These are phyloP conservation scores for Hygrophorus pudorinus DNA, from an alignment of 768 basidiomycete species.

Conservation along the genomic window DNA sequence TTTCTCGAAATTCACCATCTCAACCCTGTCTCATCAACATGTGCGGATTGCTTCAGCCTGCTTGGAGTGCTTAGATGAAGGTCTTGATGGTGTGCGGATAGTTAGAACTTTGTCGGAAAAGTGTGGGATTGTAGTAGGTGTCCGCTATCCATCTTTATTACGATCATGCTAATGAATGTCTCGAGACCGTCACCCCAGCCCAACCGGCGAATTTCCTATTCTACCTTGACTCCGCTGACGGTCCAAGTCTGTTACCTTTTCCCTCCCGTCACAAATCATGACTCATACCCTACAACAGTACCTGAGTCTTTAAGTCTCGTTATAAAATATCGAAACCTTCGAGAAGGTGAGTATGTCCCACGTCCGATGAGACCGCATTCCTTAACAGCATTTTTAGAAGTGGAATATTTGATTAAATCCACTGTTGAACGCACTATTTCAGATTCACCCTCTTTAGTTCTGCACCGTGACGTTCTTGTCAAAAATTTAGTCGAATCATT, in stretches of 20 bases:
- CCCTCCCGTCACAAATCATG: slow-evolving; percentile 3
- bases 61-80: slow-evolving; percentile 36
- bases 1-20: slow-evolving; percentile 86
- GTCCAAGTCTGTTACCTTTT: slow-evolving; percentile 39
- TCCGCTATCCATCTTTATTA: neutral
- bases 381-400: slow-evolving; percentile 35
- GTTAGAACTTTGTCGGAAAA: slow-evolving; percentile 34
- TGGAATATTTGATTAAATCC: slow-evolving; percentile 48
- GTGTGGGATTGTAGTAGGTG: slow-evolving; percentile 40
- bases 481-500: slow-evolving; percentile 46
- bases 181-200: slow-evolving; percentile 64
- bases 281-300: slow-evolving; percentile 28
- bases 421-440: slow-evolving; percentile 33
- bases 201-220: slow-evolving; percentile 78
- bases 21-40: slow-evolving; percentile 67
- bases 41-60: slow-evolving; percentile 63
- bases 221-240: slow-evolving; percentile 53
- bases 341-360: slow-evolving; percentile 50
- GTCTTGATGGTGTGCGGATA: slow-evolving; percentile 42
- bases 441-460: slow-evolving; percentile 20
- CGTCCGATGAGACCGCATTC: neutral
- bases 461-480: slow-evolving; percentile 35
- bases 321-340: slow-evolving; percentile 70
- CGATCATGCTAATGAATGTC: slow-evolving; percentile 2
- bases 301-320: slow-evolving; percentile 51